phyloP scores from a whole-genome alignment of 306 rosid species.

The Senna tora region DNA sequence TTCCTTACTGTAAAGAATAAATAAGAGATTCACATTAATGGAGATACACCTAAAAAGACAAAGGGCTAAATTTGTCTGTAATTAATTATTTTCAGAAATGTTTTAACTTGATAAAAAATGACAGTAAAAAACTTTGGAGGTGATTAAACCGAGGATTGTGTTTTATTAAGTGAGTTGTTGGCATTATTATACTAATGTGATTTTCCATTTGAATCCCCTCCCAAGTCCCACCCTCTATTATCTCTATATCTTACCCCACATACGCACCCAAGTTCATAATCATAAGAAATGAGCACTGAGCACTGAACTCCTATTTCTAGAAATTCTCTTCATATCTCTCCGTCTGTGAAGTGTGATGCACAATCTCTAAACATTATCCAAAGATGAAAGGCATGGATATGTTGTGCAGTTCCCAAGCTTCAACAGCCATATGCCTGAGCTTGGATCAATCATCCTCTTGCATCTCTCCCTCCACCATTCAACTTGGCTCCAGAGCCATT shows the following conservation, averaged over 20 bases:
- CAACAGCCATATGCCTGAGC: constrained; percentile 79
- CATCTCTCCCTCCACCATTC: constrained; percentile 54
- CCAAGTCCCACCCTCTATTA: constrained; percentile 25
- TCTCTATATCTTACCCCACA: constrained; percentile 22
- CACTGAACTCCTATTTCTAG: not conserved
- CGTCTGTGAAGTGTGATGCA: constrained; percentile 33
- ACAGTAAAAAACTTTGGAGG: not conserved
- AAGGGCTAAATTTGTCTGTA: too few relatives aligned
- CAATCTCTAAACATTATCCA: constrained; percentile 50
- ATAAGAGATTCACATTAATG: too few relatives aligned
- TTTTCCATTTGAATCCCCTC: constrained; percentile 30
- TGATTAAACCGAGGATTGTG: not conserved
- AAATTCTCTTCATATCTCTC: constrained; percentile 15
- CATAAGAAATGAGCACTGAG: constrained; percentile 32
- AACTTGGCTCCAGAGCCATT: constrained; percentile 78
- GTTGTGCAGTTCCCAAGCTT: constrained; percentile 82
- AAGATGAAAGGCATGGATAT: constrained; percentile 73
- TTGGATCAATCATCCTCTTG: constrained; percentile 74
- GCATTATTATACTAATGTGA: constrained; percentile 8
- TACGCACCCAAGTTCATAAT: constrained; percentile 40
- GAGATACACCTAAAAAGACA: too few relatives aligned
- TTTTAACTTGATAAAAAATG: not conserved
- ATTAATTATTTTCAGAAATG: not conserved
- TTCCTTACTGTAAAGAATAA: too few relatives aligned
- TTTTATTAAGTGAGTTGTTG: not conserved